phyloP scores from a whole-genome alignment of 1,284 basidiomycete genomes.

The Microbotryum saponariae region DNA sequence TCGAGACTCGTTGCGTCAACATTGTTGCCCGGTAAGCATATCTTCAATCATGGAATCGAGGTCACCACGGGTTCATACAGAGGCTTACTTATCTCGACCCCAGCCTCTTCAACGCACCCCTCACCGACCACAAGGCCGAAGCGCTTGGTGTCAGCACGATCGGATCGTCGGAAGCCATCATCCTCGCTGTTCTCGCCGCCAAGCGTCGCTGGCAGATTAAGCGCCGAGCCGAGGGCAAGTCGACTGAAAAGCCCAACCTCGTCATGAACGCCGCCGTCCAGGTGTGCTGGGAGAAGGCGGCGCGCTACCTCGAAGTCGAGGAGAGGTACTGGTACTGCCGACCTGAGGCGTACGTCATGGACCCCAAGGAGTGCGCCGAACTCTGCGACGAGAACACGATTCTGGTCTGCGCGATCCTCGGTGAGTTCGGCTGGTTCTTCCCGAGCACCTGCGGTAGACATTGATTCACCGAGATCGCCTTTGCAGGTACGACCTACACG shows the following conservation, averaged over 20 bases:
- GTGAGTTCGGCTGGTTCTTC: conserved; percentile 45
- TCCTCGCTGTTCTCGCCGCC: conserved; percentile 40
- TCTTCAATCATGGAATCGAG: conserved; percentile 41
- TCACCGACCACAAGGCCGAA: conserved; percentile 32
- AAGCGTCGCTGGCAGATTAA: conserved; percentile 38
- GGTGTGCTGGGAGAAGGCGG: conserved; percentile 39
- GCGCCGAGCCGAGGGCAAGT: conserved; percentile 39
- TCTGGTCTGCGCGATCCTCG: conserved; percentile 42
- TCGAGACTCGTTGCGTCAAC: conserved; percentile 51
- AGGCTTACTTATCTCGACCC: conserved; percentile 52
- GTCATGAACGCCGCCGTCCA: conserved; percentile 41
- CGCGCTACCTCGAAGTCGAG: conserved; percentile 40
- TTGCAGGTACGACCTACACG: conserved; percentile 21
- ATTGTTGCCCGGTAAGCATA: conserved; percentile 35
- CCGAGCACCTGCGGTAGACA: neutral
- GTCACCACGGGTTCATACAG: no score
- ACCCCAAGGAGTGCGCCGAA: conserved; percentile 45
- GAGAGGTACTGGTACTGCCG: conserved; percentile 28
- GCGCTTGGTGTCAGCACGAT: conserved; percentile 39
- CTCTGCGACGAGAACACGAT: conserved; percentile 44
- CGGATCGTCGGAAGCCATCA: conserved; percentile 40
- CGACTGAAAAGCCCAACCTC: conserved; percentile 38
- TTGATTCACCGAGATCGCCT: conserved; percentile 9
- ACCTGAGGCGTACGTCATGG: conserved; percentile 40
- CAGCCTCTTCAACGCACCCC: conserved; percentile 40